A percentile compares a stretch with the other conserved stretches of the same genome.
phyloP scores from a whole-genome alignment of 176 grass and related monocot species.

The Oryza australiensis region DNA sequence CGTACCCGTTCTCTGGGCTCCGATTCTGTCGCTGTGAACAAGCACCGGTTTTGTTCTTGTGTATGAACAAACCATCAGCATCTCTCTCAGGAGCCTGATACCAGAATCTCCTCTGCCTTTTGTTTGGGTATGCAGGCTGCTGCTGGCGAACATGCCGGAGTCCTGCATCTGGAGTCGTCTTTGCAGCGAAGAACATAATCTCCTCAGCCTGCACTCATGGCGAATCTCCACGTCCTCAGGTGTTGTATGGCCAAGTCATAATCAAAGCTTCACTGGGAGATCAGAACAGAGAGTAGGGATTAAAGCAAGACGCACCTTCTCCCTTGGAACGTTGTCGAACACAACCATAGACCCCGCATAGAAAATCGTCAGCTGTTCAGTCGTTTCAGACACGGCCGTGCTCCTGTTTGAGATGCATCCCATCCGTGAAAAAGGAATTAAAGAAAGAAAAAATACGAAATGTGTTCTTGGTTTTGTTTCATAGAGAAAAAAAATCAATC shows the following conservation, averaged over 20 bases:
- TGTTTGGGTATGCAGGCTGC: neutral
- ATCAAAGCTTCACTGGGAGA: neutral
- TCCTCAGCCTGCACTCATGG: conserved; percentile 28
- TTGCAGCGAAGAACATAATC: conserved; percentile 19
- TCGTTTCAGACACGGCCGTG: neutral
- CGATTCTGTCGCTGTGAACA: neutral
- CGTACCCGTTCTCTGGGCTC: neutral
- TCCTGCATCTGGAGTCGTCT: neutral
- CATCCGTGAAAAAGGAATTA: neutral
- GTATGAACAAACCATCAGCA: neutral
- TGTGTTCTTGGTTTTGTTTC: neutral
- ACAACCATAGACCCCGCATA: conserved; percentile 47
- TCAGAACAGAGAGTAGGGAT: neutral
- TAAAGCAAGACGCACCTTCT: conserved; percentile 40
- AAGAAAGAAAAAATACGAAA: too few relatives aligned
- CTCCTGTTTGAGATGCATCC: neutral
- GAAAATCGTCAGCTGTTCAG: conserved; percentile 51
- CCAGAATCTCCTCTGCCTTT: neutral
- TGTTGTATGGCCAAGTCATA: neutral
- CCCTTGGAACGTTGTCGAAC: conserved; percentile 45
- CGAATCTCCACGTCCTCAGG: neutral
- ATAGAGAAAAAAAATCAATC: neutral
- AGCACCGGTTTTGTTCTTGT: neutral
- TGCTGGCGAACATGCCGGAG: neutral
- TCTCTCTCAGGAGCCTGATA: neutral